phyloP scores from a whole-genome alignment of 768 basidiomycete genomes.

The Boletus rubescentipes region DNA sequence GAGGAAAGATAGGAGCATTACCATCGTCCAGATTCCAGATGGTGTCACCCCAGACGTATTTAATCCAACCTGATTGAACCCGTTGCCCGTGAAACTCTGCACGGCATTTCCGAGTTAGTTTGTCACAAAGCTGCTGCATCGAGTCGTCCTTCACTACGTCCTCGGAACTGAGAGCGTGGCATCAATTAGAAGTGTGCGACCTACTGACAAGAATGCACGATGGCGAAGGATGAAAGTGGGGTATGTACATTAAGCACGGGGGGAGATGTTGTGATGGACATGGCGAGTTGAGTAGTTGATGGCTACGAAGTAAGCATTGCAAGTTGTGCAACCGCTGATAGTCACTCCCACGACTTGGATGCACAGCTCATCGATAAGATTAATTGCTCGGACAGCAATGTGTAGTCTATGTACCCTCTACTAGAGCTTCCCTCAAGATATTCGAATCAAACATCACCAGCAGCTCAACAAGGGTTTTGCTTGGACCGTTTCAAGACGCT shows the following conservation, averaged over 20 bases:
- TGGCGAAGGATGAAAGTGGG: conserved; percentile 68
- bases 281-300: conserved; percentile 2
- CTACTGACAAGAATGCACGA: conserved; percentile 70
- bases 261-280: conserved; percentile 33
- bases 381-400: neutral
- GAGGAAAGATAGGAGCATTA: conserved; percentile 29
- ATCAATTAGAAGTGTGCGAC: neutral
- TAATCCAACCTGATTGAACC: conserved; percentile 78
- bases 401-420: conserved; percentile 8
- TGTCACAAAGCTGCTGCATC: conserved; percentile 62
- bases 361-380: neutral
- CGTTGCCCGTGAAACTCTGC: conserved; percentile 57
- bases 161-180: conserved; percentile 7
- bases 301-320: too few species aligned
- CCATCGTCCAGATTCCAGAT: conserved; percentile 92
- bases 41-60: conserved; percentile 78
- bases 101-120: conserved; percentile 64
- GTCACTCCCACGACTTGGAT: too few species aligned
- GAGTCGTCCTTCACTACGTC: conserved; percentile 65
- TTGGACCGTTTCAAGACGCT: conserved; percentile 76
- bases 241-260: conserved; percentile 74
- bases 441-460: conserved; percentile 45
- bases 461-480: conserved; percentile 70
- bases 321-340: too few species aligned
- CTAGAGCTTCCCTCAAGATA: neutral